Conservation (phyloP, 2,329 filamentous ascomycete species). For the Neospermospora avenae region DNA sequence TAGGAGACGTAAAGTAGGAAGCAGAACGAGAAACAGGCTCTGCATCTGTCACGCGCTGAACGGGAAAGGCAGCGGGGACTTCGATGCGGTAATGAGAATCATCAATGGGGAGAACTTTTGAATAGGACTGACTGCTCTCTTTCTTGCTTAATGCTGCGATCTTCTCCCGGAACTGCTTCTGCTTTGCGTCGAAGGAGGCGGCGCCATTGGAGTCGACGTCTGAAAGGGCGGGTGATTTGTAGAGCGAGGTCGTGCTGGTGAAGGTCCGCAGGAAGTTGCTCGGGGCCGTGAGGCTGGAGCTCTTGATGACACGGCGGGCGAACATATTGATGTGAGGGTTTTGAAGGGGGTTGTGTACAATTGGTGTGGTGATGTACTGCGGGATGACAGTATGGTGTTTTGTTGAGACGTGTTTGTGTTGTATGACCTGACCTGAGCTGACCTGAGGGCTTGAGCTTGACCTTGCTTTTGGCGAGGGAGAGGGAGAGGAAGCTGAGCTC, state of each 20-base stretch:
- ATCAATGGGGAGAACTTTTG: conserved; percentile 39
- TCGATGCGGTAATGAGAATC: conserved; percentile 39
- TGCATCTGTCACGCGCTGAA: conserved; percentile 45
- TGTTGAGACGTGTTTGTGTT: neutral
- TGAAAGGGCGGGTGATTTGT: conserved; percentile 69
- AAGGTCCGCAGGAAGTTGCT: conserved; percentile 51
- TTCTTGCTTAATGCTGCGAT: conserved; percentile 74
- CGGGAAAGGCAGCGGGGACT: conserved; percentile 35
- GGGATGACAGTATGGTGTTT: neutral
- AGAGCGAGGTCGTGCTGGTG: conserved; percentile 51
- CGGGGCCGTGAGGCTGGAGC: conserved; percentile 33
- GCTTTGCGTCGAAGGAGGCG: conserved; percentile 74
- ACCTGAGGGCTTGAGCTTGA: neutral
- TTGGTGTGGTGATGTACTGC: conserved; percentile 27
- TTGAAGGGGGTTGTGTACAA: neutral
- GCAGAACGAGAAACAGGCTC: conserved; percentile 29
- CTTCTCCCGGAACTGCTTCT: conserved; percentile 82
- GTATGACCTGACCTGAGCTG: neutral
- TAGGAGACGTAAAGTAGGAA: neutral
- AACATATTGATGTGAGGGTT: conserved; percentile 32
- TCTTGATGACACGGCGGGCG: conserved; percentile 25
- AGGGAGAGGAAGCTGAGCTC: neutral
- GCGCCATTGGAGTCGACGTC: conserved; percentile 76
- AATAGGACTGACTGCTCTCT: conserved; percentile 73
- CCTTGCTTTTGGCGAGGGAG: neutral